These are phyloP conservation scores for Phyllostachys edulis DNA, from an alignment of 176 grass and related monocot species.

Conservation along the genomic window DNA sequence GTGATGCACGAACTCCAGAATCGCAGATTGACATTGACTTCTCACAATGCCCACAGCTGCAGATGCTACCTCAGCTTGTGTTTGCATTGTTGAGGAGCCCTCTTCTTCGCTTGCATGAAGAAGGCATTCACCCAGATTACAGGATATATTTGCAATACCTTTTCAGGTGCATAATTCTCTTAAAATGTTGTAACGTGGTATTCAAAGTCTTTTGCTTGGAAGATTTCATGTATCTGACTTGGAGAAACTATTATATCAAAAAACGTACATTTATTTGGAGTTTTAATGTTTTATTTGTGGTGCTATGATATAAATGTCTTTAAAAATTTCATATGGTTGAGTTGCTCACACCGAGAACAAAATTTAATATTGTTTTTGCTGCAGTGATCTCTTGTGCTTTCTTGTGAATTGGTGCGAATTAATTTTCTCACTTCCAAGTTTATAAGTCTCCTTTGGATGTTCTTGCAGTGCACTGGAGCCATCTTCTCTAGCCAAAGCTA, in stretches of 20 bases:
- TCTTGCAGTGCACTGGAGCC: constrained; percentile 77
- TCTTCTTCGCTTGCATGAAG: constrained; percentile 88
- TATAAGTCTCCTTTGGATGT: constrained; percentile 32
- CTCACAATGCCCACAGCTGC: constrained; percentile 78
- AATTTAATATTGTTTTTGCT: neutral
- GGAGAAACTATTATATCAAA: neutral
- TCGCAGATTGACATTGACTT: constrained; percentile 76
- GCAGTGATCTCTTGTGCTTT: neutral
- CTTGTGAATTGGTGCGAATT: neutral
- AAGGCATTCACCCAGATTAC: constrained; percentile 97
- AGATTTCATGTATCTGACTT: neutral
- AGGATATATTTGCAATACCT: constrained; percentile 96
- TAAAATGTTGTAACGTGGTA: neutral
- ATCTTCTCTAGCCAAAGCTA: constrained; percentile 63
- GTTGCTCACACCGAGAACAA: neutral
- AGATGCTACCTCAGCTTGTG: constrained; percentile 75
- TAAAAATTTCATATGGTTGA: constrained; percentile 13
- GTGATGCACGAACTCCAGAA: constrained; percentile 43
- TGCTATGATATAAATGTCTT: neutral
- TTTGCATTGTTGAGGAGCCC: constrained; percentile 89
- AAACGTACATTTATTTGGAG: neutral
- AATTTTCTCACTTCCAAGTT: constrained; percentile 5
- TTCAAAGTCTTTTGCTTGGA: neutral
- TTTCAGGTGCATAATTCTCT: constrained; percentile 66
- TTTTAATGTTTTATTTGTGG: neutral